Evolutionary conservation across 495 filamentous ascomycete genomes (phyloP).

Genomic region (Penicillium samsonianum): DNA sequence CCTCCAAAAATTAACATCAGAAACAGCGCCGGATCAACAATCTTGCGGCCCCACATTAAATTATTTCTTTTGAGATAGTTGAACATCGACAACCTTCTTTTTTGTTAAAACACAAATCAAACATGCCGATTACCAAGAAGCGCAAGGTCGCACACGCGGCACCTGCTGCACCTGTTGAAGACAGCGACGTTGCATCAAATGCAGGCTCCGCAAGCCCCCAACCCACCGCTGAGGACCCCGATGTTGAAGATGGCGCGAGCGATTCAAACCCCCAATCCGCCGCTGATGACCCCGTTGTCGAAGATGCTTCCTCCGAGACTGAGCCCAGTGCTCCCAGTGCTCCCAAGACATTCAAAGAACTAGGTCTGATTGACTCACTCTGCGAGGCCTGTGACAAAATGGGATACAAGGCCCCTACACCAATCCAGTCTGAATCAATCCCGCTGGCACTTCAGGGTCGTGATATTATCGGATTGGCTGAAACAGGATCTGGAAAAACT

Average conservation of each 20-base stretch:
- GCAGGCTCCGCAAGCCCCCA: slow-evolving; percentile 5
- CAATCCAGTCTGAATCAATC: slow-evolving; percentile 75
- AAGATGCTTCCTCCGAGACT: slow-evolving; percentile 14
- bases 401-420: slow-evolving; percentile 80
- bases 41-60: slow-evolving; percentile 41
- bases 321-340: slow-evolving; percentile 5
- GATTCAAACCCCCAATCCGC: slow-evolving; percentile 5
- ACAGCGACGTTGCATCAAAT: slow-evolving; percentile 21
- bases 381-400: slow-evolving; percentile 82
- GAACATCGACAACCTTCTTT: slow-evolving; percentile 14
- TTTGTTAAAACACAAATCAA: slow-evolving; percentile 14
- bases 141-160: slow-evolving; percentile 36
- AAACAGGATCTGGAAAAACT: slow-evolving; percentile 93
- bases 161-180: slow-evolving; percentile 11
- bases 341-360: slow-evolving; percentile 73
- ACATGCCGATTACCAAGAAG: slow-evolving; percentile 41
- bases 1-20: slow-evolving; percentile 40
- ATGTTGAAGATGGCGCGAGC: slow-evolving; percentile 15
- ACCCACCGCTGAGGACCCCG: slow-evolving; percentile 17
- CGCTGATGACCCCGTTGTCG: slow-evolving; percentile 17
- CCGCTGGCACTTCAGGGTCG: slow-evolving; percentile 78
- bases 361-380: slow-evolving; percentile 84
- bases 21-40: slow-evolving; percentile 39
- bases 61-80: slow-evolving; percentile 33
- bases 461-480: slow-evolving; percentile 90